Percentiles rank a stretch among this genome's conserved stretches.
Conservation (phyloP, 208 protist species). For the Wallacemonas sp. region DNA sequence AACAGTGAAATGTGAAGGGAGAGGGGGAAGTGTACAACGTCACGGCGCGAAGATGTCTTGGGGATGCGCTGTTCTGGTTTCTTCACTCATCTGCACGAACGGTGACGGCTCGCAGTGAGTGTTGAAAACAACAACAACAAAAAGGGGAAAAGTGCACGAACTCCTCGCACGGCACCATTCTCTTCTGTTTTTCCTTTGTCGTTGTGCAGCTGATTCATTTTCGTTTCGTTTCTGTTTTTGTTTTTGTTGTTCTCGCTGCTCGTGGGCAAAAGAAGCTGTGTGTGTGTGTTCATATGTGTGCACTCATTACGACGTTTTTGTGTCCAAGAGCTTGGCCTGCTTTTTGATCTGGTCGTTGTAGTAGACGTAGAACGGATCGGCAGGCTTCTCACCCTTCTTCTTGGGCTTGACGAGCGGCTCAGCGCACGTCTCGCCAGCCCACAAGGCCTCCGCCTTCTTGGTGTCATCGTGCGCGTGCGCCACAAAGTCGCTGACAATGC, state of each 20-base stretch:
- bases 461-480: slow-evolving; percentile 18
- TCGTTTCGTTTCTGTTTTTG: no score
- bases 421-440: background rate
- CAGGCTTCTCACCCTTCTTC: background rate
- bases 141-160: background rate
- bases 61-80: no score
- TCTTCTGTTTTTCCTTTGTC: background rate
- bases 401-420: slow-evolving; percentile 21
- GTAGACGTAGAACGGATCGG: slow-evolving; percentile 19
- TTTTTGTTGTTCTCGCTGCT: background rate
- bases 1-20: no score
- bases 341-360: slow-evolving; percentile 30
- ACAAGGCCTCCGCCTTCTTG: background rate
- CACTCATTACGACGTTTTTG: background rate
- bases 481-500: slow-evolving; percentile 44
- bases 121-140: background rate
- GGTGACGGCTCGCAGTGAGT: no score
- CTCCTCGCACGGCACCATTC: no score
- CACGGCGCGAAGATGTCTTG: no score
- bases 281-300: background rate
- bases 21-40: no score
- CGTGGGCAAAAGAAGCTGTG: background rate
- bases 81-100: no score
- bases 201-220: no score
- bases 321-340: slow-evolving; percentile 19